Base-by-base conservation (phyloP, 495 filamentous ascomycete species). In the Chaetomidium leptoderma region DNA sequence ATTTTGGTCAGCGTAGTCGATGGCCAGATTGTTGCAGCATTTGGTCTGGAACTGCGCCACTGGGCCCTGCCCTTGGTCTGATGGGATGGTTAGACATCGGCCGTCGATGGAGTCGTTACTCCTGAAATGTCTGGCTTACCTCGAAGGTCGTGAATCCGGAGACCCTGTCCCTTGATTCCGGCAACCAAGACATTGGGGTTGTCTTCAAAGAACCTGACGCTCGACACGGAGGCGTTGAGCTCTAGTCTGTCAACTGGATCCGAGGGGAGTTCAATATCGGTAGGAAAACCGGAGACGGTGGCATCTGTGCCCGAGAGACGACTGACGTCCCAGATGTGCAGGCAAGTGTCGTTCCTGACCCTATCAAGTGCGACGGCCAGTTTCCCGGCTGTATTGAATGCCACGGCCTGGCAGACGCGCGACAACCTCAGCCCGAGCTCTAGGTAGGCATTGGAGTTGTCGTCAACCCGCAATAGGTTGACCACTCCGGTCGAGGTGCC, bases 311-410 rank as follows among this genome's bases (percentile, higher is more conserved):
- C 67, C 16, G 83, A 72, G 19, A 86, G 72, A 39, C 85, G 85
- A 60, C 84, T 88, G 50, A 95, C 79, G 71, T 98, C 95, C 86
- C 92, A 98, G 29, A 97, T 86, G 65, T 96, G 91, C 42, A 98
- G 77, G 64, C 90, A 96, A 58, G 87, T 86, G 70, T 97, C 93
- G 70, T 92, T 96, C 5, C 95, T 85, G 30, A 95, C 90, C 59
- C 90, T 82, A 63, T 98, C 95, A 39, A 97, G 76, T 14, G 90
- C 93, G 16, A 91, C 88, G 17, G 93, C 93, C 59, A 98, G 75
- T 56, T 89, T 75, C 5, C 89, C 86, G 35, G 82, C 79, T 24
- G 82, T 83, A 67, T 85, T 95, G 72, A 98, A 96, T 4, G 91
- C 88, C 19, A 97, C 86, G 11, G 91, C 87, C 69, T 97, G 96